Conservation (phyloP, 208 protist species). For the Zelonia costaricensis region DNA sequence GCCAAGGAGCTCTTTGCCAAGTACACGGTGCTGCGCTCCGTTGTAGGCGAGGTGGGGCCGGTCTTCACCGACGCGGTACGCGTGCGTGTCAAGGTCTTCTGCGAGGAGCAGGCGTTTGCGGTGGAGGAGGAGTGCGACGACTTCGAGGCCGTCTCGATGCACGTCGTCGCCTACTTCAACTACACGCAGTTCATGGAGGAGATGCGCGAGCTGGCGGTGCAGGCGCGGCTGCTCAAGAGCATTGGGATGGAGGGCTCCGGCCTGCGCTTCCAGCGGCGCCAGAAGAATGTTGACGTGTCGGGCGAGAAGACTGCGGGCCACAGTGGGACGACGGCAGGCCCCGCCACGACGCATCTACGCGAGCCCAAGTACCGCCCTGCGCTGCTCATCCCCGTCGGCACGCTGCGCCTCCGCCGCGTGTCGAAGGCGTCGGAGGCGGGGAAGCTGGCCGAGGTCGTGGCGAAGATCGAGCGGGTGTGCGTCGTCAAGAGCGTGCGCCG, state of each 20-base stretch:
- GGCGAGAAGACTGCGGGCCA: background rate
- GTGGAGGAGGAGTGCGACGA: slow-evolving; percentile 27
- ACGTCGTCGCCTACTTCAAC: slow-evolving; percentile 56
- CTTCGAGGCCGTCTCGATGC: slow-evolving; percentile 35
- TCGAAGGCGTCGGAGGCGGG: slow-evolving; percentile 26
- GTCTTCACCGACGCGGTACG: slow-evolving; percentile 31
- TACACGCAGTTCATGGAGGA: slow-evolving; percentile 27
- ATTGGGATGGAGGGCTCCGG: slow-evolving; percentile 32
- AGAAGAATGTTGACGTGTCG: background rate
- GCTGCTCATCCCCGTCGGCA: slow-evolving; percentile 26
- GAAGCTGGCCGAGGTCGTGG: slow-evolving; percentile 33
- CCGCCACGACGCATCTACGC: background rate
- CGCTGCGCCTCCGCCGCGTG: slow-evolving; percentile 32
- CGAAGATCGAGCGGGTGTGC: slow-evolving; percentile 47
- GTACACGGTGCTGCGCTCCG: slow-evolving; percentile 25
- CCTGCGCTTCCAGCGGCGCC: slow-evolving; percentile 26
- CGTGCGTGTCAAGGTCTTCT: slow-evolving; percentile 29
- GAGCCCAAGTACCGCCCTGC: slow-evolving; percentile 19
- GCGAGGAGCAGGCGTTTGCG: slow-evolving; percentile 22
- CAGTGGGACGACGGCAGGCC: background rate
- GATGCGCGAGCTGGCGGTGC: slow-evolving; percentile 26
- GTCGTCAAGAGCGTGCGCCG: slow-evolving; percentile 32
- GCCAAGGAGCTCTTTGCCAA: slow-evolving; percentile 26
- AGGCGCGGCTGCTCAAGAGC: slow-evolving; percentile 22
- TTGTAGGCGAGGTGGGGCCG: slow-evolving; percentile 38